Evolutionary conservation across 1,139 yeast species (phyloP).

Genomic region (Candida tunisiensis): DNA sequence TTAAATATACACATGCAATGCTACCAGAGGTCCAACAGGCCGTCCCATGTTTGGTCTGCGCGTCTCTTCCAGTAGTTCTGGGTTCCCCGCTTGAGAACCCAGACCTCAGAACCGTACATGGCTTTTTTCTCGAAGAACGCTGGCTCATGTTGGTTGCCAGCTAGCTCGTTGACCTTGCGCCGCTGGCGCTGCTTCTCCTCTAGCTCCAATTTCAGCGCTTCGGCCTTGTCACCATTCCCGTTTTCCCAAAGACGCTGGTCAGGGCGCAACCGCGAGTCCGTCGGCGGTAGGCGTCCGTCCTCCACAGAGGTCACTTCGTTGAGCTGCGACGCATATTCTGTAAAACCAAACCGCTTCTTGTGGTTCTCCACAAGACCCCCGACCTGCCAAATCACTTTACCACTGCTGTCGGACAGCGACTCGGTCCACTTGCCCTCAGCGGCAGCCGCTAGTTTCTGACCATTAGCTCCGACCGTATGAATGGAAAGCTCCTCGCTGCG

Average conservation of each 20-base stretch:
- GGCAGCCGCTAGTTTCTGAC: conserved; percentile 17
- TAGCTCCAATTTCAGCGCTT: conserved; percentile 40
- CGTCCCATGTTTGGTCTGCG: conserved; percentile 16
- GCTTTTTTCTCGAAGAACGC: conserved; percentile 33
- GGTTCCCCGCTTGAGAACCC: conserved; percentile 44
- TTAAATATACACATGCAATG: background rate
- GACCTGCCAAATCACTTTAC: conserved; percentile 38
- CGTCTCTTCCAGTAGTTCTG: conserved; percentile 68
- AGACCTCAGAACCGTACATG: conserved; percentile 26
- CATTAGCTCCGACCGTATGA: conserved; percentile 28
- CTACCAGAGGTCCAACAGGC: conserved; percentile 13
- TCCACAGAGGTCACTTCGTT: conserved; percentile 67
- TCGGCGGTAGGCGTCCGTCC: conserved; percentile 48
- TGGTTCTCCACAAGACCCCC: conserved; percentile 46
- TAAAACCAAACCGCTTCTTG: conserved; percentile 64
- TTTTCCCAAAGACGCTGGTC: conserved; percentile 60
- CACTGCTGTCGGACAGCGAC: conserved; percentile 17
- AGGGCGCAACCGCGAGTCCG: conserved; percentile 82
- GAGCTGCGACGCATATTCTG: conserved; percentile 63
- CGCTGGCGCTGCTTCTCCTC: conserved; percentile 74
- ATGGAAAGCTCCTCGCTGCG: conserved; percentile 67
- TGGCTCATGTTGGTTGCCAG: conserved; percentile 33
- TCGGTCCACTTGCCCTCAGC: conserved; percentile 71
- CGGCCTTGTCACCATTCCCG: conserved; percentile 58
- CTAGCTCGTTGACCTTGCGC: conserved; percentile 40